Conservation (phyloP, 305 asterid genomes). For the Petunia hybrid region DNA sequence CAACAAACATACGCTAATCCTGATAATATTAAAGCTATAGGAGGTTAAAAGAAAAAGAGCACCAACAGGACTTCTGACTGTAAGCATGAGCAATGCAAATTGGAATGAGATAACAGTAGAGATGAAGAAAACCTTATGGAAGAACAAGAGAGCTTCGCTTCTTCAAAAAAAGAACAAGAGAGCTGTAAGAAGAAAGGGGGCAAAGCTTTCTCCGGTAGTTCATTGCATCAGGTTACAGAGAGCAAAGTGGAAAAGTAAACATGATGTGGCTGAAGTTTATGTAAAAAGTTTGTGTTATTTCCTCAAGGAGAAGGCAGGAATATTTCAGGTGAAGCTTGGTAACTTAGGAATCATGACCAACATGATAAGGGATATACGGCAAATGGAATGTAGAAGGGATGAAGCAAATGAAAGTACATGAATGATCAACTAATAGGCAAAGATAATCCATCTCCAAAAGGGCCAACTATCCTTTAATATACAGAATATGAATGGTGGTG, state of each 20-base stretch:
- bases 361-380: no score
- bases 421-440: no score
- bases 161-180: neutral
- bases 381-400: no score
- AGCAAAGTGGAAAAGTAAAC: conserved; percentile 23
- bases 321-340: neutral
- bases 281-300: neutral
- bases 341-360: no score
- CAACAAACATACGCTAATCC: neutral
- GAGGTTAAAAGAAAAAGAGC: conserved; percentile 4
- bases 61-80: conserved; percentile 21
- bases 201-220: conserved; percentile 14
- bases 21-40: neutral
- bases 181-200: neutral
- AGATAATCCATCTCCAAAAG: conserved; percentile 7
- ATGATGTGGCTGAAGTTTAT: conserved; percentile 1
- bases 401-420: no score
- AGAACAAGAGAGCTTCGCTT: neutral
- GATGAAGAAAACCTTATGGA: conserved; percentile 15
- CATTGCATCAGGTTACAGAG: conserved; percentile 7
- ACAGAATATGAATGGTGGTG: conserved; percentile 14
- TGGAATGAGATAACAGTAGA: conserved; percentile 21
- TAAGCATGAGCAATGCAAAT: conserved; percentile 11
- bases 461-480: neutral
- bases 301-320: conserved; percentile 6